phyloP scores from a whole-genome alignment of 768 basidiomycete species.

The Termitomyces sp. region DNA sequence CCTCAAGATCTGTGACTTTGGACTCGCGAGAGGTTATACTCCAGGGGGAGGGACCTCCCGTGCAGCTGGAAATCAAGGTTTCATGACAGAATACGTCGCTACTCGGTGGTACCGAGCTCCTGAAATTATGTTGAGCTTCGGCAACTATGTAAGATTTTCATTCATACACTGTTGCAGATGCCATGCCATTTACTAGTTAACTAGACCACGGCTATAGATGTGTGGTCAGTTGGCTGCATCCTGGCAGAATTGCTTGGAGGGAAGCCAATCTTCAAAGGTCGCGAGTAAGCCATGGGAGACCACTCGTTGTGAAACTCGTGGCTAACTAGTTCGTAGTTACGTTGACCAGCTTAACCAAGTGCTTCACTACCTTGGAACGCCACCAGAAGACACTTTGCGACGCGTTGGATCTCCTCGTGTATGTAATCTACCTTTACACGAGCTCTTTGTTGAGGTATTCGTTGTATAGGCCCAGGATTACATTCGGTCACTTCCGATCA shows the following conservation, averaged over 20 bases:
- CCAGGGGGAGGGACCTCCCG: constrained; percentile 74
- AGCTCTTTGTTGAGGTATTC: constrained; percentile 1
- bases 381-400: constrained; percentile 92
- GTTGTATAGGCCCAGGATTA: constrained; percentile 84
- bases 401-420: constrained; percentile 95
- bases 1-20: constrained; percentile 98
- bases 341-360: constrained; percentile 99
- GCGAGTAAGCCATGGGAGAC: constrained; percentile 62
- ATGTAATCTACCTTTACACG: constrained; percentile 20
- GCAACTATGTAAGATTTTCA: constrained; percentile 70
- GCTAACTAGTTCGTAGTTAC: constrained; percentile 49
- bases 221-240: constrained; percentile 97
- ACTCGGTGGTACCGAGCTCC: constrained; percentile 98
- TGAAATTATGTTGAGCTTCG: constrained; percentile 98
- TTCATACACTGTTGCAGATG: neutral
- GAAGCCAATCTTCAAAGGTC: constrained; percentile 94
- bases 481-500: constrained; percentile 96
- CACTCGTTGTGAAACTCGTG: neutral
- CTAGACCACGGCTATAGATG: constrained; percentile 89
- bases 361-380: constrained; percentile 96
- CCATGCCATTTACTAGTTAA: constrained; percentile 12
- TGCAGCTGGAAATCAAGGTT: constrained; percentile 80
- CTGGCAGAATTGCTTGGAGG: constrained; percentile 89
- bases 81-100: constrained; percentile 99
- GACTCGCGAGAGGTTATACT: constrained; percentile 90